Evolutionary conservation across 2,329 filamentous ascomycete species (phyloP).

Genomic region (Leptodontidium sp.): DNA sequence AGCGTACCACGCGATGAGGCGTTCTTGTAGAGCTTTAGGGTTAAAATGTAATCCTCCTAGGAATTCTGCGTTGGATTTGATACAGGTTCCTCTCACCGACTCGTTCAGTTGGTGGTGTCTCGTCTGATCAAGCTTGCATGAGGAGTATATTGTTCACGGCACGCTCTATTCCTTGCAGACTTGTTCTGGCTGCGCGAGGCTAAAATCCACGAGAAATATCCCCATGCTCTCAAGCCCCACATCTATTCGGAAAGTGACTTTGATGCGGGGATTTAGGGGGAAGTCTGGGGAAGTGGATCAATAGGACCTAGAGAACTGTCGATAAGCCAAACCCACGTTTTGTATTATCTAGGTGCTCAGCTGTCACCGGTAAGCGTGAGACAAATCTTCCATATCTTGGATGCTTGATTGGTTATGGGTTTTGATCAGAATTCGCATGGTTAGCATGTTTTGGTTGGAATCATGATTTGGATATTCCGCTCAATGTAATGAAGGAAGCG

Average conservation of each 20-base stretch:
- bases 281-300: constrained; percentile 13
- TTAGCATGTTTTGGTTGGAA: too few species aligned
- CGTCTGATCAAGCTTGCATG: not conserved
- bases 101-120: not conserved
- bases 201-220: not conserved
- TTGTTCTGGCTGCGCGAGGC: not conserved
- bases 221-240: not conserved
- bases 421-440: too few species aligned
- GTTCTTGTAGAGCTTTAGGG: not conserved
- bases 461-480: too few species aligned
- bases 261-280: not conserved
- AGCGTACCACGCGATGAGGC: not conserved
- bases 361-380: too few species aligned
- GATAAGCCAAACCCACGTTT: too few species aligned
- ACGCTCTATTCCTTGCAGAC: not conserved
- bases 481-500: too few species aligned
- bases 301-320: not conserved
- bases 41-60: not conserved
- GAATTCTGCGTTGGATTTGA: not conserved
- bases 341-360: not conserved
- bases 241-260: not conserved
- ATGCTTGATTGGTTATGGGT: too few species aligned
- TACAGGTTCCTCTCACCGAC: not conserved
- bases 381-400: not conserved
- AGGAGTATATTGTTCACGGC: not conserved